Evolutionary conservation across 345 rosid species (phyloP), one percentile per base, ranked within the genome.

Genomic region (Barbarea vulgaris): DNA sequence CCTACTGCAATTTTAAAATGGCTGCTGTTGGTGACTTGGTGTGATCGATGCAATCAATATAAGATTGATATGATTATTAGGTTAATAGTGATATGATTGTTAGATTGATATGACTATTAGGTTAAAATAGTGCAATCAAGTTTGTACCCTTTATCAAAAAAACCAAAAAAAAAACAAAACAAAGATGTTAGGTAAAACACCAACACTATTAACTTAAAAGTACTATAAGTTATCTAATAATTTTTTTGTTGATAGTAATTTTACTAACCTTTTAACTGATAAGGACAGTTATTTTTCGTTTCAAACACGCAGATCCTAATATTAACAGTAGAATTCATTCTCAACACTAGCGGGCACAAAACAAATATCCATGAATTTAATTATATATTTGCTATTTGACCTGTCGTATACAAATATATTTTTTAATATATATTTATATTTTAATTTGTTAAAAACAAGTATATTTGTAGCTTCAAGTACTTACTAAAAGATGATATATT

Each of bases 1-100:
- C 27, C 2, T 60, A 12, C 37, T 47, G 24, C 15, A 22, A 22
- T 4, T 7, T n/a, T 3, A 3, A 60, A 48, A 60, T 51, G 68
- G 39, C 7, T 60, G 21, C 5, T 48, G 39, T 48, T 48, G 51
- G 50, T 60, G 28, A 3, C 1, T 1, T 24, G 2, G 25, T 24
- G 37, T 72, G 60, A 48, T 48, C 60, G 9, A 24, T 60, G 51
- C 48, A 50, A 71, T 31, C 56, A 58, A 31, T 57, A 44, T 48
- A 31, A 5, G 67, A 70, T 31, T 70, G 9, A 34, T 33, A 59
- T 24, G 66, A 71, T 47, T n/a, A n/a, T n/a, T n/a, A n/a, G n/a
- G n/a, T n/a, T n/a, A n/a, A n/a, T n/a, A n/a, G n/a, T n/a, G n/a
- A n/a, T n/a, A n/a, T n/a, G n/a, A n/a, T n/a, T n/a, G n/a, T n/a